phyloP scores from a whole-genome alignment of 306 rosid genomes.

The Dryas drummondii region DNA sequence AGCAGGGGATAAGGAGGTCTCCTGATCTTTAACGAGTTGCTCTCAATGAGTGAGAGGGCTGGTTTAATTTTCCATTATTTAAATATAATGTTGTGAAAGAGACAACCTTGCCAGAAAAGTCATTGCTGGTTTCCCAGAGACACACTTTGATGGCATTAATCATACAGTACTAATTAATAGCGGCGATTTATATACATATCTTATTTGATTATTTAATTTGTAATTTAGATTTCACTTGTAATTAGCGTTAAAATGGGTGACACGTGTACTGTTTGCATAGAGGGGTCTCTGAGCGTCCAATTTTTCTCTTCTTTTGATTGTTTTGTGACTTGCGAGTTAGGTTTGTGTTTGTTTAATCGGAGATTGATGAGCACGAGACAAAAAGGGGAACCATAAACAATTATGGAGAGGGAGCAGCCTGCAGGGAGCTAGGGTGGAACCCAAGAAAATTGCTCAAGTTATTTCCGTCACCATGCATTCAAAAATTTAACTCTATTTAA shows the following conservation, averaged over 20 bases:
- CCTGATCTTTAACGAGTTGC: no score
- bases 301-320: conserved; percentile 25
- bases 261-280: conserved; percentile 26
- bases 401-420: background rate
- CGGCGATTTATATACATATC: no score
- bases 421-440: conserved; percentile 5
- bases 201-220: background rate
- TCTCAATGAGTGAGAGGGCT: conserved; percentile 5
- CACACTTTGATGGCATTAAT: conserved; percentile 15
- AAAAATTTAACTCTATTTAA: background rate
- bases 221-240: conserved; percentile 4
- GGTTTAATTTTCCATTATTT: background rate
- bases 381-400: background rate
- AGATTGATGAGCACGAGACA: conserved; percentile 27
- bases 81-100: background rate
- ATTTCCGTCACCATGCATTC: background rate
- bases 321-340: conserved; percentile 3
- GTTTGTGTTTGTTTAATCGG: conserved; percentile 26
- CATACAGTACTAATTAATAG: background rate
- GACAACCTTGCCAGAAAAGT: conserved; percentile 30
- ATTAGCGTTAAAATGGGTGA: conserved; percentile 25
- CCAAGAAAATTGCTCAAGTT: conserved; percentile 15
- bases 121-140: conserved; percentile 31
- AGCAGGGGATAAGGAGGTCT: no score
- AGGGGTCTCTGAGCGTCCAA: conserved; percentile 6